These are phyloP conservation scores for Boletus sp. DNA, from an alignment of 768 basidiomycete species.

Conservation along the genomic window DNA sequence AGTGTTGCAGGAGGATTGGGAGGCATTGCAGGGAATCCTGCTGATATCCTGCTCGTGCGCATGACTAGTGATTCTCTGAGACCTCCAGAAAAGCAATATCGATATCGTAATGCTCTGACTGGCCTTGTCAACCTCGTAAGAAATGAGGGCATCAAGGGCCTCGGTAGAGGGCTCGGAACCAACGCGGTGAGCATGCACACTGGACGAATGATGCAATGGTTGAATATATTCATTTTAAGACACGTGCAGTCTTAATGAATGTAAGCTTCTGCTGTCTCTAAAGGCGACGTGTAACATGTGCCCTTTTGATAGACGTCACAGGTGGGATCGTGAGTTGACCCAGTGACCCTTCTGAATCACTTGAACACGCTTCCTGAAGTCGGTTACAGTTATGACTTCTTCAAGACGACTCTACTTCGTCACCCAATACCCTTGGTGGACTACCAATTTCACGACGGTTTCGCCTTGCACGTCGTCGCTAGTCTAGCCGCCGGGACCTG, in stretches of 20 bases:
- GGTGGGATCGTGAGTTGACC: conserved; percentile 71
- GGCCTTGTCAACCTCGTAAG: conserved; percentile 66
- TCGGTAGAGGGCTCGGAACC: conserved; percentile 72
- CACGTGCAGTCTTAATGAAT: conserved; percentile 73
- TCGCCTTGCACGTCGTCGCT: conserved; percentile 64
- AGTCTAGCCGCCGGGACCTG: conserved; percentile 72
- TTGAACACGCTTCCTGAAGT: conserved; percentile 1
- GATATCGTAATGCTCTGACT: conserved; percentile 75
- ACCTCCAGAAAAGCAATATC: conserved; percentile 69
- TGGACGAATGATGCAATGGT: not conserved
- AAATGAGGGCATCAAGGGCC: conserved; percentile 67
- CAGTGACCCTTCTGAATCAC: not conserved
- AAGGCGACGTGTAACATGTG: conserved; percentile 3
- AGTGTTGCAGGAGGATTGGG: conserved; percentile 77
- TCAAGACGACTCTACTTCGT: conserved; percentile 59
- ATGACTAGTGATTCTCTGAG: conserved; percentile 88
- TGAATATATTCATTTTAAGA: conserved; percentile 32
- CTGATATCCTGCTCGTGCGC: conserved; percentile 73
- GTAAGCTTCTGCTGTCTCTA: conserved; percentile 37
- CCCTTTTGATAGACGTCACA: conserved; percentile 58
- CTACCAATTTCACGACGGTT: conserved; percentile 62
- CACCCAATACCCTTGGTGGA: conserved; percentile 53
- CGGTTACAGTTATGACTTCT: conserved; percentile 65
- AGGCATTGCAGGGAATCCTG: conserved; percentile 81
- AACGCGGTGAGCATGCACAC: conserved; percentile 56